These are phyloP conservation scores for Phialophora tarda DNA, from an alignment of 2,329 filamentous ascomycete genomes.

Conservation along the genomic window DNA sequence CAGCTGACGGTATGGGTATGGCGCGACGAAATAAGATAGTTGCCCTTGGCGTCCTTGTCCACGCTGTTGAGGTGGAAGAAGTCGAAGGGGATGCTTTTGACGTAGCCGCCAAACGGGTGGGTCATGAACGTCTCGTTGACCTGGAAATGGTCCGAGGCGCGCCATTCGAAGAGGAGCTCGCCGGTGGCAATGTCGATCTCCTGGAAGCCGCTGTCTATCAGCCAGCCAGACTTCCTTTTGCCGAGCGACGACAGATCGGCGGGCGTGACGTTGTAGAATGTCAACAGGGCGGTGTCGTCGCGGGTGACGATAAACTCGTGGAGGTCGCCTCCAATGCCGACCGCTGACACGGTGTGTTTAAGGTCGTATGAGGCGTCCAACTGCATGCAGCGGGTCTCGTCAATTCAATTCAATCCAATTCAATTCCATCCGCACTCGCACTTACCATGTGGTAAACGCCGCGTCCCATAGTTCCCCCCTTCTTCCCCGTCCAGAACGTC, in stretches of 20 bases:
- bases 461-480: conserved; percentile 55
- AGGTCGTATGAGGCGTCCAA: conserved; percentile 36
- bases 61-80: conserved; percentile 64
- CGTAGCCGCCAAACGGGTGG: conserved; percentile 31
- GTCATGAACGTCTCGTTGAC: conserved; percentile 35
- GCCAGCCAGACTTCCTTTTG: conserved; percentile 48
- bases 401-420: not conserved
- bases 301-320: conserved; percentile 37
- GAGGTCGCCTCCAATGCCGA: conserved; percentile 37
- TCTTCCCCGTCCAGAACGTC: conserved; percentile 58
- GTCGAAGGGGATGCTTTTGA: conserved; percentile 50
- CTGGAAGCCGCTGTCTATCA: conserved; percentile 51
- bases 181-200: conserved; percentile 55
- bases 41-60: conserved; percentile 56
- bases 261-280: conserved; percentile 31
- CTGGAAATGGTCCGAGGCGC: conserved; percentile 53
- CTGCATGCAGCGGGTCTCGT: conserved; percentile 3
- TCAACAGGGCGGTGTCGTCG: conserved; percentile 32
- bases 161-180: conserved; percentile 55
- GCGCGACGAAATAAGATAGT: conserved; percentile 53
- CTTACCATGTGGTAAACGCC: conserved; percentile 54
- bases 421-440: conserved; percentile 38
- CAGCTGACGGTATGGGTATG: conserved; percentile 52
- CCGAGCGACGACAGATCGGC: conserved; percentile 32
- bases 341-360: conserved; percentile 29